These are phyloP conservation scores for Syzygium grande DNA, from an alignment of 345 rosid species.

Conservation along the genomic window DNA sequence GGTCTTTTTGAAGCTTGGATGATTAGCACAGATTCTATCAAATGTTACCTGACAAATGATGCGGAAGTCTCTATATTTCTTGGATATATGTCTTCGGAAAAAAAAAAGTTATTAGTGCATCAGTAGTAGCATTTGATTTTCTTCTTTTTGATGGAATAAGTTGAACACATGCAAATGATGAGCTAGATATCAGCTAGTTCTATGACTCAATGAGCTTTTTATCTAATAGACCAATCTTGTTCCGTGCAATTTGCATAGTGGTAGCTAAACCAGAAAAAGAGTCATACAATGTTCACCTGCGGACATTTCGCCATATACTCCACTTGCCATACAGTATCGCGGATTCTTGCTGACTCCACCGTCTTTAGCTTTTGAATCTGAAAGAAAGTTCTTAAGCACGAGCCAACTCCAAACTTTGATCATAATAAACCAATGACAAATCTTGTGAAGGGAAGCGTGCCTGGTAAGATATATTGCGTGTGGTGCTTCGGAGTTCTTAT, in stretches of 20 bases:
- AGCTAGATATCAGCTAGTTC: neutral
- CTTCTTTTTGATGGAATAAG: neutral
- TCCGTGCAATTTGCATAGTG: neutral
- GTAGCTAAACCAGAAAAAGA: neutral
- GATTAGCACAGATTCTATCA: conserved; percentile 10
- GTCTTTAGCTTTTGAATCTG: neutral
- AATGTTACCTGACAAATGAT: neutral
- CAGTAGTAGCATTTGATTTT: neutral
- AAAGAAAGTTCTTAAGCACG: neutral
- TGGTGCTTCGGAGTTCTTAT: conserved; percentile 41
- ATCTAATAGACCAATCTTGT: neutral
- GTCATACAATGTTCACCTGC: neutral
- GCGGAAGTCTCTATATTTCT: neutral
- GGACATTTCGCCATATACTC: neutral
- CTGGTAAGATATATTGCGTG: conserved; percentile 63
- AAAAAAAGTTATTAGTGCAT: neutral
- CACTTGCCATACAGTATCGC: neutral
- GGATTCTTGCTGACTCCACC: neutral
- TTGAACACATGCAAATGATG: neutral
- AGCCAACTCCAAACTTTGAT: neutral
- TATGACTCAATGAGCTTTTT: neutral
- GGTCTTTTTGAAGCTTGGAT: neutral
- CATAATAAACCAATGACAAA: neutral
- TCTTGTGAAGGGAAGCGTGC: conserved; percentile 15
- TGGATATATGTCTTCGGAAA: neutral